Conservation (phyloP, 805 yeast species). For the Soucietia sequanensis region DNA sequence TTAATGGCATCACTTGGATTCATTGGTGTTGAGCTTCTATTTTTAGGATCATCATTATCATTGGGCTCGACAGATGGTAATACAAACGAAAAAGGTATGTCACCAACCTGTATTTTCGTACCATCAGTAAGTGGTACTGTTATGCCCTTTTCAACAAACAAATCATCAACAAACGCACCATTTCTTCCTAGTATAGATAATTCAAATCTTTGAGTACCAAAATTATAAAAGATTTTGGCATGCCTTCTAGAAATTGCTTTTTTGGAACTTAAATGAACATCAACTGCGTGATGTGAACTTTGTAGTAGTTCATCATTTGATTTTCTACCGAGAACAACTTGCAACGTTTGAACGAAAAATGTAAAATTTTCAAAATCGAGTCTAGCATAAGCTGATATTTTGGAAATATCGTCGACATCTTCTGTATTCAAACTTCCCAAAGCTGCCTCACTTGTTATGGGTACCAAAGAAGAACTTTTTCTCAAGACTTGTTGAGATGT, state of each 20-base stretch:
- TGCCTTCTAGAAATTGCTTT: conserved; percentile 93
- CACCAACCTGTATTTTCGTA: conserved; percentile 88
- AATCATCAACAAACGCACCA: conserved; percentile 95
- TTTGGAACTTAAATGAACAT: conserved; percentile 87
- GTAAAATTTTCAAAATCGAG: conserved; percentile 91
- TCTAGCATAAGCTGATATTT: conserved; percentile 64
- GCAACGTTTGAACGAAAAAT: conserved; percentile 94
- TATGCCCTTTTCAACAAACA: conserved; percentile 83
- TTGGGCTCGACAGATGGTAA: conserved; percentile 64
- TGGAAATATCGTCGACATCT: conserved; percentile 16
- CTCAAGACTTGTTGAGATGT: conserved; percentile 1
- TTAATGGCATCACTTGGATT: conserved; percentile 65
- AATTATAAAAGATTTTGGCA: conserved; percentile 94
- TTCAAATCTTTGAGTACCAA: conserved; percentile 94
- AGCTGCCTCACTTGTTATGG: conserved; percentile 18
- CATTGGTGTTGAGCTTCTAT: conserved; percentile 33
- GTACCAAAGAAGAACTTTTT: conserved; percentile 8
- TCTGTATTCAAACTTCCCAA: conserved; percentile 7
- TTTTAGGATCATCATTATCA: conserved; percentile 23
- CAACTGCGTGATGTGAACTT: conserved; percentile 73
- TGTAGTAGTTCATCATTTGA: conserved; percentile 53
- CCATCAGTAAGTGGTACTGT: conserved; percentile 85
- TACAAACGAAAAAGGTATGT: conserved; percentile 83
- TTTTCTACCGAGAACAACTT: conserved; percentile 88
- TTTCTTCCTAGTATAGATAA: conserved; percentile 88